Evolutionary conservation across 2,329 filamentous ascomycete species (phyloP), one percentile per base, ranked within the genome.

Genomic region (Sclerotinia trifoliorum): DNA sequence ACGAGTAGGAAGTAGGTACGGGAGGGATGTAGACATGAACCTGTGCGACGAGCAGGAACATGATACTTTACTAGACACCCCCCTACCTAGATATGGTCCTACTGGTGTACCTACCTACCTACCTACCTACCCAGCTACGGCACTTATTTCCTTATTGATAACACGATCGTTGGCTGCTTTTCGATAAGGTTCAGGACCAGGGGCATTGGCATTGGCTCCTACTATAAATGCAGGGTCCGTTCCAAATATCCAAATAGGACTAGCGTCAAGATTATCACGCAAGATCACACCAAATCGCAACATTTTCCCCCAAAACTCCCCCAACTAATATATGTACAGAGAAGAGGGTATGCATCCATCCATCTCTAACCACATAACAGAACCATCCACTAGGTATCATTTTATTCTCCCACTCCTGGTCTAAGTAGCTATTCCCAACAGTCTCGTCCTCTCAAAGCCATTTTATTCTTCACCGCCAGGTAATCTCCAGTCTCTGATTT

Each of bases 221-320:
- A 21, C 15, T 32, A 19, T n/a, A 32, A 39, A 55, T 29, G 29
- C 57, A 61, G 44, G 58, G 58, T 39, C 44, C 29, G 58, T 51
- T 39, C 10, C 39, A 42, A 5, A 15, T 42, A 24, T 21, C 29
- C 0, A 39, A 51, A 35, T 13, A 13, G 58, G 58, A 1, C 35
- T 62, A 62, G 58, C 44, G 44, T 39, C 21, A 35, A 11, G 17
- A n/a, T 62, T 39, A 62, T 62, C 58, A 62, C 58, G 58, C 58
- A 51, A 62, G 58, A 62, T 51, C 26, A 5, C 4, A 39, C 58
- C 46, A 62, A 39, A 62, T 62, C 44, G 58, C 58, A 62, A 62
- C 58, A 62, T 62, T 49, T 62, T 49, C 26, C 57, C 15, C 26
- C 42, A 32, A 46, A 46, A 3, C 32, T 35, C 8, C 24, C 51